Evolutionary conservation across 2,329 filamentous ascomycete species (phyloP).

Genomic region (Nigrospora sphaerica): DNA sequence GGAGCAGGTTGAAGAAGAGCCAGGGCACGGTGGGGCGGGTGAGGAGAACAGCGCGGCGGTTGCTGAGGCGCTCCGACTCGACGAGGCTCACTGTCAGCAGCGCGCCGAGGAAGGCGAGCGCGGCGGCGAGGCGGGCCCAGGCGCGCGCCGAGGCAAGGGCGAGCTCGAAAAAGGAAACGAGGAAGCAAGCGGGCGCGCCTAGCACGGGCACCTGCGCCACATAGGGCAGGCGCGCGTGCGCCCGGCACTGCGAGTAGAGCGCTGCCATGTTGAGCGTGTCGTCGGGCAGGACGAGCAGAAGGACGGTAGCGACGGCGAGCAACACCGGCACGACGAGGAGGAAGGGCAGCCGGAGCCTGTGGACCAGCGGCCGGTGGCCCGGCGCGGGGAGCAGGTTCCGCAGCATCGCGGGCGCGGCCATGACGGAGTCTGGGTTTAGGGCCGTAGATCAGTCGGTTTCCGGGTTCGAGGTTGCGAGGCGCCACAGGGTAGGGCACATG

Average conservation of each 20-base stretch:
- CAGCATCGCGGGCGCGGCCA: too few relatives aligned
- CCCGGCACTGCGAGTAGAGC: slow-evolving; percentile 47
- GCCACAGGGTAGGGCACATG: too few relatives aligned
- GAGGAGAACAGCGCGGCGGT: slow-evolving; percentile 21
- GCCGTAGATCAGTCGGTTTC: too few relatives aligned
- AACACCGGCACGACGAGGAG: slow-evolving; percentile 43
- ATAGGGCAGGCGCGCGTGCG: slow-evolving; percentile 34
- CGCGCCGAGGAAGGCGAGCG: slow-evolving; percentile 37
- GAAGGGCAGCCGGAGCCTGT: slow-evolving; percentile 44
- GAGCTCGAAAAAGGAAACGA: slow-evolving; percentile 41
- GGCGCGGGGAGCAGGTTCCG: slow-evolving; percentile 1
- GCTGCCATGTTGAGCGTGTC: slow-evolving; percentile 41
- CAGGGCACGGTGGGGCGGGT: slow-evolving; percentile 28
- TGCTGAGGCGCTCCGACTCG: slow-evolving; percentile 38
- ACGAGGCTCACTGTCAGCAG: slow-evolving; percentile 42
- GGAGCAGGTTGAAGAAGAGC: slow-evolving; percentile 37
- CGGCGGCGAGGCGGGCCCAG: slow-evolving; percentile 30
- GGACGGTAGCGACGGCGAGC: slow-evolving; percentile 33
- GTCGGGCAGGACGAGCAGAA: slow-evolving; percentile 35
- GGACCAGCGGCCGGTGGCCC: slow-evolving; percentile 36
- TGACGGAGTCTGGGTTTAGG: too few relatives aligned
- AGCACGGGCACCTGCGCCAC: slow-evolving; percentile 37
- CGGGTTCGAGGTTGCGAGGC: too few relatives aligned
- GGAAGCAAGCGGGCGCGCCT: slow-evolving; percentile 39
- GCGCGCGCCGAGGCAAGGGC: slow-evolving; percentile 34